These are phyloP conservation scores for Trichoderma lentiforme DNA, from an alignment of 2,329 filamentous ascomycete genomes.

Conservation along the genomic window DNA sequence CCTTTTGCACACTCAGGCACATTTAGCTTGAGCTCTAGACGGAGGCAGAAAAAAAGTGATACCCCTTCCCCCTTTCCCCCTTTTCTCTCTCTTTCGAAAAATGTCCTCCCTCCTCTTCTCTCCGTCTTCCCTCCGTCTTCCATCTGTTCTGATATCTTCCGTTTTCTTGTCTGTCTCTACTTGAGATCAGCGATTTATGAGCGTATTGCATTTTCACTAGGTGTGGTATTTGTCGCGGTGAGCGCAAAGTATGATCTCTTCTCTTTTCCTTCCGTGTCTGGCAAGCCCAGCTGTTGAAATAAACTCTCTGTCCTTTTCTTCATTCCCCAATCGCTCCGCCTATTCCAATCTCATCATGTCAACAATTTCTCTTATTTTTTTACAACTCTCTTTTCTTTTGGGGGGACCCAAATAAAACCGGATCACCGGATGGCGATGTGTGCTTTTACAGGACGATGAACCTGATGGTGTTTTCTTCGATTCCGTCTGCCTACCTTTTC, in stretches of 20 bases:
- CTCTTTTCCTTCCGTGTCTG: not conserved
- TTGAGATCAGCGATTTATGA: not conserved
- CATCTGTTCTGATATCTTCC: not conserved
- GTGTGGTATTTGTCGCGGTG: not conserved
- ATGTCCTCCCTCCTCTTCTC: not conserved
- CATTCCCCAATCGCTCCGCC: not conserved
- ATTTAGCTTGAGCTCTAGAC: conserved; percentile 6
- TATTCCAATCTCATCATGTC: not conserved
- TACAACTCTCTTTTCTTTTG: not conserved
- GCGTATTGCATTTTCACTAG: not conserved
- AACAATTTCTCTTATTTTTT: not conserved
- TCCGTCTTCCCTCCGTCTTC: not conserved
- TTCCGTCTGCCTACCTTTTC: not conserved
- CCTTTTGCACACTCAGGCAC: conserved; percentile 2
- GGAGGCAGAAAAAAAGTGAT: conserved; percentile 17
- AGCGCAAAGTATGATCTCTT: not conserved
- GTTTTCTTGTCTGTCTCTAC: not conserved
- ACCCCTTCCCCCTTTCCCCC: conserved; percentile 9
- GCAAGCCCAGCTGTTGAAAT: not conserved
- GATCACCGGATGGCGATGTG: not conserved
- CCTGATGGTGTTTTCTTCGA: not conserved
- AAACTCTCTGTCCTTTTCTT: not conserved
- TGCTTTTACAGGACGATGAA: not conserved
- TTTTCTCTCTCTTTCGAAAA: not conserved
- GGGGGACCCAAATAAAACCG: not conserved